Conservation (phyloP, 805 yeast species). For the Cyberlindnera americana region DNA sequence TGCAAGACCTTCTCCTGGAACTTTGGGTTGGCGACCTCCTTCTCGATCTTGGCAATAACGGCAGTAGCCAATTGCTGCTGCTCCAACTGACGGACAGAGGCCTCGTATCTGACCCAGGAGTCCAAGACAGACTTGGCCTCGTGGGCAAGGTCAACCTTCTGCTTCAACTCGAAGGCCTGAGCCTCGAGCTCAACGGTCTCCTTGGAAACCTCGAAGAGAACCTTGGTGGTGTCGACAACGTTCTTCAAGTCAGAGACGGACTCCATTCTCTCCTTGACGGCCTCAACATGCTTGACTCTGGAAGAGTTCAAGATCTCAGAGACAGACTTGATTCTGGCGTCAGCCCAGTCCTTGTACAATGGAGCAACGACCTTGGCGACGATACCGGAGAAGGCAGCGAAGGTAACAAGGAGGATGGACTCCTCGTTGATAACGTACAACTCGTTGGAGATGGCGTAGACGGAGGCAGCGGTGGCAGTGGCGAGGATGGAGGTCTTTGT, state of each 20-base stretch:
- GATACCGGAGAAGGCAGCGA: conserved; percentile 70
- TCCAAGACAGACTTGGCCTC: conserved; percentile 96
- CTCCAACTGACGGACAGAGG: conserved; percentile 92
- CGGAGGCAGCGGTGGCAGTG: conserved; percentile 89
- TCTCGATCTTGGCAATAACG: conserved; percentile 84
- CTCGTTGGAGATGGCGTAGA: conserved; percentile 92
- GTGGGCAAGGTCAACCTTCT: conserved; percentile 76
- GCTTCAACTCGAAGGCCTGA: conserved; percentile 88
- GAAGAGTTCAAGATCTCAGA: conserved; percentile 80
- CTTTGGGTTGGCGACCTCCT: conserved; percentile 79
- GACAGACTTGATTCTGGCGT: conserved; percentile 77
- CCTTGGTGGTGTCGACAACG: conserved; percentile 87
- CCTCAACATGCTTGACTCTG: conserved; percentile 84
- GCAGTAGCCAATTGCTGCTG: conserved; percentile 86
- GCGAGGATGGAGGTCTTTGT: conserved; percentile 95
- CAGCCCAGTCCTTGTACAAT: conserved; percentile 91
- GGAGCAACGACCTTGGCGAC: conserved; percentile 90
- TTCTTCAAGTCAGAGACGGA: conserved; percentile 86
- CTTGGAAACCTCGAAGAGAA: conserved; percentile 89
- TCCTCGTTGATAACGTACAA: conserved; percentile 93
- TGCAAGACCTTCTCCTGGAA: conserved; percentile 90
- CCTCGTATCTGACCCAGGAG: conserved; percentile 98
- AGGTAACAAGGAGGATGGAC: conserved; percentile 78
- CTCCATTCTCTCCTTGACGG: conserved; percentile 89
- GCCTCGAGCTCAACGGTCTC: conserved; percentile 97